phyloP scores from a whole-genome alignment of 257 asterid genomes.

The Solanum appendiculatum region DNA sequence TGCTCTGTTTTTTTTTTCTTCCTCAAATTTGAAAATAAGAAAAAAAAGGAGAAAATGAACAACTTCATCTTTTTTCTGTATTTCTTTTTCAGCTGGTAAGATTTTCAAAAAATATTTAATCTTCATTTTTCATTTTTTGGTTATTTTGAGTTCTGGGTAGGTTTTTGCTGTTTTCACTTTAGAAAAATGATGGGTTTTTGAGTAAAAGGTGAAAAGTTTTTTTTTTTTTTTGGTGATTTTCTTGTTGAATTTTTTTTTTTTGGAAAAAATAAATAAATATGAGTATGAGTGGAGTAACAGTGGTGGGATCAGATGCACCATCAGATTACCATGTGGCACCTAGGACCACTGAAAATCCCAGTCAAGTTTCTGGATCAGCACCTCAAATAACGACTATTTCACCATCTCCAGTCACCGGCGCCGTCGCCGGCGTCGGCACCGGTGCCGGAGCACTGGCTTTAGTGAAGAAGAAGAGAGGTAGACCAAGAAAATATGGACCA shows the following conservation, averaged over 20 bases:
- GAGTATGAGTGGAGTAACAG: constrained; percentile 66
- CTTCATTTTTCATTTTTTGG: not conserved
- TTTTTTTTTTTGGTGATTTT: not conserved
- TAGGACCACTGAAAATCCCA: constrained; percentile 41
- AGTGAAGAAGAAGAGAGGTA: constrained; percentile 77
- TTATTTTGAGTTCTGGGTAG: not conserved
- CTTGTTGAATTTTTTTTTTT: not conserved
- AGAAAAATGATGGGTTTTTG: constrained; percentile 28
- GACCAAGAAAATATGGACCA: constrained; percentile 84
- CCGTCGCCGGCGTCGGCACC: constrained; percentile 8
- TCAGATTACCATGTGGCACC: constrained; percentile 79
- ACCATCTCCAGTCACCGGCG: constrained; percentile 19
- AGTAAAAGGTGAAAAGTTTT: not conserved
- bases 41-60: not conserved
- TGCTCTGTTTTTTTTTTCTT: not conserved
- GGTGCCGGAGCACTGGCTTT: not conserved
- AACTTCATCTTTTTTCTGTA: constrained; percentile 4
- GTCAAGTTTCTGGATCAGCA: constrained; percentile 10
- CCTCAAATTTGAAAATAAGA: not conserved
- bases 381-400: constrained; percentile 13
- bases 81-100: constrained; percentile 1
- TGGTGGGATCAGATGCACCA: constrained; percentile 95
- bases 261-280: not conserved
- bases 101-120: not conserved
- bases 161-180: not conserved